Percentiles rank a stretch among this genome's conserved stretches.
phyloP scores from a whole-genome alignment of 176 grass and related monocot species.

The Aegilops longissima region DNA sequence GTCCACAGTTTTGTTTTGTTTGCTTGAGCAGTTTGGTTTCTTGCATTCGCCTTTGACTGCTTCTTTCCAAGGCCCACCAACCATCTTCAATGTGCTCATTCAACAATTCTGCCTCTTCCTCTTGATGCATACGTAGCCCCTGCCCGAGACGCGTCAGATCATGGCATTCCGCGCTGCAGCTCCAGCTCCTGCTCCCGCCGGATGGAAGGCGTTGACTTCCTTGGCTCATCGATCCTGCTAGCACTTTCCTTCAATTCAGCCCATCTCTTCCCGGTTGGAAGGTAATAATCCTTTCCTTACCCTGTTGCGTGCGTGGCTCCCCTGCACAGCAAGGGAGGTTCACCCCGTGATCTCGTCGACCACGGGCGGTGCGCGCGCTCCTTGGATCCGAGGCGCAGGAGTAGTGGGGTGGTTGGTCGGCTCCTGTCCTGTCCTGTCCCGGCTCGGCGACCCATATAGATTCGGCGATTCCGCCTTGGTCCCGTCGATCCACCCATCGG shows the following conservation, averaged over 20 bases:
- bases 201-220: constrained; percentile 26
- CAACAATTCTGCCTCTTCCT: not conserved
- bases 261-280: not conserved
- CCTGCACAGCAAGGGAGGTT: too few relatives aligned
- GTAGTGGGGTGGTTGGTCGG: not conserved
- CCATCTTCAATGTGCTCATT: constrained; percentile 1
- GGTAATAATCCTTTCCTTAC: not conserved
- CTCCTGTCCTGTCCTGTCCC: not conserved
- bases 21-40: not conserved
- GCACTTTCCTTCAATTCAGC: not conserved
- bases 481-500: not conserved
- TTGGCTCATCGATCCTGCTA: not conserved
- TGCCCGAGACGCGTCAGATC: not conserved
- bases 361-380: too few relatives aligned
- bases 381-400: not conserved
- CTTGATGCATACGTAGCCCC: too few relatives aligned
- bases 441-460: not conserved
- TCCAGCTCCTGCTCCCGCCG: not conserved
- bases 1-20: not conserved
- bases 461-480: not conserved
- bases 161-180: not conserved
- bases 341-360: too few relatives aligned
- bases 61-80: constrained; percentile 24
- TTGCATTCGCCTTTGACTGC: constrained; percentile 28
- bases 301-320: too few relatives aligned